Base-by-base conservation (phyloP, 106 monocot species). In the Dioscorea dumetorum region DNA sequence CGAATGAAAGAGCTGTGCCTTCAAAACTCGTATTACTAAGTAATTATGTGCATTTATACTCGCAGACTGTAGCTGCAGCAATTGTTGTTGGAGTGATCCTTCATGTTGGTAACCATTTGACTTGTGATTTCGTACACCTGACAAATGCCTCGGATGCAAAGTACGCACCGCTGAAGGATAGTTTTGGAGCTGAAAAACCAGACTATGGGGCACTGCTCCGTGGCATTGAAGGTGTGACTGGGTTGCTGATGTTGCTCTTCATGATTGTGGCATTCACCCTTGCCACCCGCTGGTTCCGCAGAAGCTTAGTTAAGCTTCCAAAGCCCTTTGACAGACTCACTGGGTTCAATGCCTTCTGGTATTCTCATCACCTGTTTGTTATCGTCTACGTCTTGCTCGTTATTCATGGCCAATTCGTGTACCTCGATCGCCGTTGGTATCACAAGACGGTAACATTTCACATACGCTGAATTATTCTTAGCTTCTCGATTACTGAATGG, bases 281-380 rank as follows among this genome's bases (percentile, higher is more conserved):
- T 12, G 94, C 94, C 8, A 90, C 94, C 20, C 74, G 70, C 15
- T 94, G 94, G 94, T 94, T 90, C 68, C 73, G 94, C 2, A 84
- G 94, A 7, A 94, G 72, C 63, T 52, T 81, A 21, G 78, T 94
- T n/a, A 94, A 83, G 77, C 76, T 94, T 16, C 90, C 87, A 2
- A 76, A 73, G 54, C 90, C 94, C 23, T 75, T 94, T 12, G 80
- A 91, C 61, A 69, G 83, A 63, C 69, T 94, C 5, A 85, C 87
- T 1, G 94, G 94, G n/a, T 94, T 84, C 78, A 94, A 94, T 73
- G 90, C 94, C 48, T 94, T 94, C 60, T 94, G 94, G 94, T 94
- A 94, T 66, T 94, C 94, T 13, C 94, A 94, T 62, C 94, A 94
- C 65, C 69, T 94, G 66, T 82, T 94, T 32, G 68, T 83, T 18